These are phyloP conservation scores for Endocarpon pusillum DNA, from an alignment of 495 filamentous ascomycete genomes.

Conservation along the genomic window DNA sequence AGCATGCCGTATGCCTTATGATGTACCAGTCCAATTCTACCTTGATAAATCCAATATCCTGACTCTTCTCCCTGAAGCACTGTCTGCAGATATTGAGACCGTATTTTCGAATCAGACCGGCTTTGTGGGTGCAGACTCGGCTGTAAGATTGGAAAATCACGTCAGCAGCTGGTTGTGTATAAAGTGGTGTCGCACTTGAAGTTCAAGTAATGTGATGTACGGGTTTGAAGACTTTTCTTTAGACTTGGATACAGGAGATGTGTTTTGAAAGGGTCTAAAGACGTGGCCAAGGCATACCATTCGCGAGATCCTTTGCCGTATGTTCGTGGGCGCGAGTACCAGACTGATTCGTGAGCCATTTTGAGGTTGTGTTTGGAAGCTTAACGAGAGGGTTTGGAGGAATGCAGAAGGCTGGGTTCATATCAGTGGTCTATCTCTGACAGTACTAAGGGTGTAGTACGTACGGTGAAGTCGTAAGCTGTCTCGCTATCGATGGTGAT, in stretches of 20 bases:
- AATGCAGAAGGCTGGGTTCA: slow-evolving; percentile 20
- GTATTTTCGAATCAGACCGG: slow-evolving; percentile 84
- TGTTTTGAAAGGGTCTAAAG: no score
- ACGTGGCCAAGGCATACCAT: no score
- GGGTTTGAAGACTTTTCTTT: background rate
- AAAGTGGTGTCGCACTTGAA: background rate
- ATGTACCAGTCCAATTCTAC: no score
- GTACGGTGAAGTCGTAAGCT: no score
- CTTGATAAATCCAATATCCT: slow-evolving; percentile 97
- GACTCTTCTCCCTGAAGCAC: slow-evolving; percentile 95
- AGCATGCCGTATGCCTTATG: no score
- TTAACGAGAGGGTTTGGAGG: slow-evolving; percentile 18
- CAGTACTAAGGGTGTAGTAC: no score
- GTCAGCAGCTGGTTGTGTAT: background rate
- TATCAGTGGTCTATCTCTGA: no score
- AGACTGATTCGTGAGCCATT: slow-evolving; percentile 99
- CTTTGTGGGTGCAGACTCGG: slow-evolving; percentile 75
- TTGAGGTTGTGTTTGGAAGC: no score
- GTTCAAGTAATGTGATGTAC: background rate
- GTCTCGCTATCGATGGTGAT: no score
- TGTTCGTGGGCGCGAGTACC: slow-evolving; percentile 92
- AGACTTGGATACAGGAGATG: no score
- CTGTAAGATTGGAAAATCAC: slow-evolving; percentile 26
- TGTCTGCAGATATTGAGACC: slow-evolving; percentile 98
- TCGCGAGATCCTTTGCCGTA: slow-evolving; percentile 26